Evolutionary conservation across 2,329 filamentous ascomycete species (phyloP), one percentile per base, ranked within the genome.

Genomic region (Esteya vermicola): DNA sequence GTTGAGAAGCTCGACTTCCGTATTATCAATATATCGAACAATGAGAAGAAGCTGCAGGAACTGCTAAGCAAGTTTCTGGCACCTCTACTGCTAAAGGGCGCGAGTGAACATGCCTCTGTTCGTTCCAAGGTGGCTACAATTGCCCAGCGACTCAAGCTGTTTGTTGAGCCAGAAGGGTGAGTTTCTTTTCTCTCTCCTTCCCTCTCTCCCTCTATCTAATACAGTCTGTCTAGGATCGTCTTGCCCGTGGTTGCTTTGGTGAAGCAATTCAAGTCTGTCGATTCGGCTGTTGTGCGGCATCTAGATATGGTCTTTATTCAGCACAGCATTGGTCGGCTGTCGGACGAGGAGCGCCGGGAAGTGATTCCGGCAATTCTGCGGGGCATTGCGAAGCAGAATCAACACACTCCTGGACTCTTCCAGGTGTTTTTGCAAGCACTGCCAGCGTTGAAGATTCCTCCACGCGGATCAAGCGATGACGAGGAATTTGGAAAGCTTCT

Each of bases 231-330:
- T 46, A 71, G 70, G 36, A 76, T 95, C 47, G 69, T 88, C 40
- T 65, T 98, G 6, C 91, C 91, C 0, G 86, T 96, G 12, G 72
- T 75, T n/a, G 75, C 78, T 14, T 68, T 98, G 16, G 59, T 96
- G 40, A 80, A 86, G 50, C 91, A 96, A 57, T 95, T 93, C 67
- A 93, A 93, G 57, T 75, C 83, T 19, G 75, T 75, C 28, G 67
- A 76, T 30, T 80, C 78, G 12, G 65, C 78, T 1, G 67, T 95
- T 28, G 75, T 98, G 47, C 80, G 85, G 47, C 84, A 93, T 54
- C 82, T 95, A 50, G 88, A 96, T 58, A 64, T 96, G 31, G 69
- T 82, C 16, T 94, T 93, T 54, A 81, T 95, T 28, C 84, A 93
- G 52, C 85, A 93, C 54, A 91, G 89, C 32, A 52, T 75, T 22